These are phyloP conservation scores for Debaryomyces robertsiae DNA, from an alignment of 1,139 yeast genomes.

Conservation along the genomic window DNA sequence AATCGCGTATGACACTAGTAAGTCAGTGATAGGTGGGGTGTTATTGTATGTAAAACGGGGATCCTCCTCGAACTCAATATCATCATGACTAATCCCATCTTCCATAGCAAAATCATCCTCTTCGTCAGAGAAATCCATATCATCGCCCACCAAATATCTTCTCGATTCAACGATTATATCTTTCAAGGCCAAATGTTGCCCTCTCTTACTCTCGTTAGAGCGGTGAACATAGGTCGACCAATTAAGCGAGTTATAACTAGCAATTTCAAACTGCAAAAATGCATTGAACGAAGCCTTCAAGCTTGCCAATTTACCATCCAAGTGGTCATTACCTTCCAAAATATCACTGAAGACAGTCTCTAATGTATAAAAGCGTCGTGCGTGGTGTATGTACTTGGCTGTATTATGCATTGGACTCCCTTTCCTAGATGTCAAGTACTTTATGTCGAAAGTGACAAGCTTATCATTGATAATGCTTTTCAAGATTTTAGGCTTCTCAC, in stretches of 20 bases:
- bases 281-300: constrained; percentile 29
- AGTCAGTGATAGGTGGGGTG: constrained; percentile 37
- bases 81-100: constrained; percentile 9
- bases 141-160: constrained; percentile 19
- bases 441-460: constrained; percentile 29
- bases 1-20: constrained; percentile 35
- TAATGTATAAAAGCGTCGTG: constrained; percentile 39
- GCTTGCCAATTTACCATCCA: constrained; percentile 21
- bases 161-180: constrained; percentile 12
- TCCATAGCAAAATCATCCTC: constrained; percentile 11
- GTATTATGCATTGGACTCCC: constrained; percentile 20
- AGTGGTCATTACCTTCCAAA: constrained; percentile 20
- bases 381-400: constrained; percentile 34
- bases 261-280: constrained; percentile 29
- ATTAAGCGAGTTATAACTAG: constrained; percentile 23
- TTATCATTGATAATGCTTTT: constrained; percentile 33
- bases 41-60: constrained; percentile 20
- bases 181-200: constrained; percentile 18
- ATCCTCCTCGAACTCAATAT: background rate
- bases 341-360: constrained; percentile 27
- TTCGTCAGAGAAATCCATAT: constrained; percentile 20
- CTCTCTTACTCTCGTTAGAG: constrained; percentile 20
- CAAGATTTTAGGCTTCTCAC: constrained; percentile 24
- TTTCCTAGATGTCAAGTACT: constrained; percentile 1
- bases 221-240: constrained; percentile 11